These are phyloP conservation scores for Mycosphaerella arachidis DNA, from an alignment of 2,329 filamentous ascomycete genomes.

Conservation along the genomic window DNA sequence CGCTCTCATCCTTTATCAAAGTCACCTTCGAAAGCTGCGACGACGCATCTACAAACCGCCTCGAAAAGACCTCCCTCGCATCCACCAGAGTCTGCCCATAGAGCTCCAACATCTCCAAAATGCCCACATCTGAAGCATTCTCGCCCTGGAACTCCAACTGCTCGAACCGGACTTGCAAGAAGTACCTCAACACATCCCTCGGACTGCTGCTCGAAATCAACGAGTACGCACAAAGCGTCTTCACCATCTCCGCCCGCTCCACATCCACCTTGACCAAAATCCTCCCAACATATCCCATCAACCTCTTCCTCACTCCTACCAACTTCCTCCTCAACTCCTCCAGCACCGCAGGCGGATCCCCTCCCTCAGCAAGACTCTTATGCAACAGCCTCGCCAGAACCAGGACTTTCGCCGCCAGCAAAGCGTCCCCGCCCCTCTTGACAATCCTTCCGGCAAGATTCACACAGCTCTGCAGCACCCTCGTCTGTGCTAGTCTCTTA, in stretches of 20 bases:
- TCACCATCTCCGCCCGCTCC: slow-evolving; percentile 52
- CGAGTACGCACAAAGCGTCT: slow-evolving; percentile 76
- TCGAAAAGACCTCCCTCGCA: slow-evolving; percentile 70
- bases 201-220: slow-evolving; percentile 69
- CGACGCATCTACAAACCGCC: slow-evolving; percentile 65
- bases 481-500: slow-evolving; percentile 21
- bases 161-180: slow-evolving; percentile 67
- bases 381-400: slow-evolving; percentile 71
- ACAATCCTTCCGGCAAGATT: slow-evolving; percentile 51
- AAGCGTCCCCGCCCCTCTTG: slow-evolving; percentile 46
- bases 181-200: slow-evolving; percentile 72
- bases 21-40: slow-evolving; percentile 63
- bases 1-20: slow-evolving; percentile 65
- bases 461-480: slow-evolving; percentile 54
- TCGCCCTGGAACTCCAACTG: slow-evolving; percentile 63
- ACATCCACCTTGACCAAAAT: slow-evolving; percentile 41
- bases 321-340: slow-evolving; percentile 63
- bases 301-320: slow-evolving; percentile 56
- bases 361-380: slow-evolving; percentile 62
- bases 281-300: slow-evolving; percentile 61
- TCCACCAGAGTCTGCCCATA: slow-evolving; percentile 74
- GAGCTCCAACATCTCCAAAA: slow-evolving; percentile 63
- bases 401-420: slow-evolving; percentile 59
- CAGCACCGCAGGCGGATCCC: slow-evolving; percentile 48
- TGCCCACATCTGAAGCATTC: slow-evolving; percentile 44